Percentiles rank a stretch among this genome's conserved stretches.
Evolutionary conservation across 768 basidiomycete genomes (phyloP).

Genomic region (Naganishia randhawae): DNA sequence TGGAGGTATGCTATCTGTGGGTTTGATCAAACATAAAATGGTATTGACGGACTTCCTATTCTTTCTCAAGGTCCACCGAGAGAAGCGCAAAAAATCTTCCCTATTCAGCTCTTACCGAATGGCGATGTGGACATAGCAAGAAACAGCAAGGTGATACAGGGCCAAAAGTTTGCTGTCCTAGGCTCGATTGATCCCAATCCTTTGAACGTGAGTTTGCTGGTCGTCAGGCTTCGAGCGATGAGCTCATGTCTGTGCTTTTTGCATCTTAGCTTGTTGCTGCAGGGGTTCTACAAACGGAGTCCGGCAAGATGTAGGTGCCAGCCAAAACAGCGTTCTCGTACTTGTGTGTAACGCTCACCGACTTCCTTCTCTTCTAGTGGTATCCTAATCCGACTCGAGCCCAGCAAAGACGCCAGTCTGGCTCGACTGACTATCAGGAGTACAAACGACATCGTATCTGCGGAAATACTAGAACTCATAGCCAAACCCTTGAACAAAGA

Average conservation of each 20-base stretch:
- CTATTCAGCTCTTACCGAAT: conserved; percentile 62
- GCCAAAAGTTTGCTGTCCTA: conserved; percentile 71
- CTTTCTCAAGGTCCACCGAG: conserved; percentile 63
- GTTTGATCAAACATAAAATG: neutral
- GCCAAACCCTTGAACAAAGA: conserved; percentile 48
- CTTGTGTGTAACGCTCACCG: neutral
- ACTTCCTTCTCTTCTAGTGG: conserved; percentile 53
- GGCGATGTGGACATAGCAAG: conserved; percentile 73
- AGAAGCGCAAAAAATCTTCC: conserved; percentile 83
- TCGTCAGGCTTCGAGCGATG: neutral
- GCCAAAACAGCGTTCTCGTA: neutral
- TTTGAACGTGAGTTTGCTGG: conserved; percentile 59
- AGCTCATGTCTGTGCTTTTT: neutral
- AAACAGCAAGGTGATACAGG: conserved; percentile 71
- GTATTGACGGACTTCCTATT: neutral
- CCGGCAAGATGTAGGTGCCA: conserved; percentile 69
- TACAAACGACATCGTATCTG: conserved; percentile 80
- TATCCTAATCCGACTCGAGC: conserved; percentile 85
- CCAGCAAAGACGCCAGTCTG: conserved; percentile 92
- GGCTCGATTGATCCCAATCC: conserved; percentile 88
- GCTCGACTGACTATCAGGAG: conserved; percentile 91
- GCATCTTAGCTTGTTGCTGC: conserved; percentile 65
- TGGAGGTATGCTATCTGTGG: conserved; percentile 56
- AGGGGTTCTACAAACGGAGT: conserved; percentile 88
- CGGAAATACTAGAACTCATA: conserved; percentile 49